Conservation (phyloP, 2,329 filamentous ascomycete species). For the Atkinsonella hypoxylon region DNA sequence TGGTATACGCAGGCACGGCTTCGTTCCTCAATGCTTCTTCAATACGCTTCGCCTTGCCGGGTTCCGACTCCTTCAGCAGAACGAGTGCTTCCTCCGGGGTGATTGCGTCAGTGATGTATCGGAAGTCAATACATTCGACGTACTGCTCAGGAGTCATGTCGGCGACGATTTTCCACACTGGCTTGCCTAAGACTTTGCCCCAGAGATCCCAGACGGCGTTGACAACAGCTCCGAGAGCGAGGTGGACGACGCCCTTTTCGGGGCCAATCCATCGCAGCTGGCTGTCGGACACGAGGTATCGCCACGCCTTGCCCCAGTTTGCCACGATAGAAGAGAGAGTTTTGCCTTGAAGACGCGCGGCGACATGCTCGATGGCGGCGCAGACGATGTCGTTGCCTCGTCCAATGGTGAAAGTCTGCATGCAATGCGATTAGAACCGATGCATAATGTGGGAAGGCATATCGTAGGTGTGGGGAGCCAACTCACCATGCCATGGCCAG, state of each 20-base stretch:
- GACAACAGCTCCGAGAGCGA: conserved; percentile 77
- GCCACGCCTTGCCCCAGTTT: conserved; percentile 83
- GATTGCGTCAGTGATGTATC: conserved; percentile 89
- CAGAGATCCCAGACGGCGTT: conserved; percentile 95
- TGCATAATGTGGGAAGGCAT: background rate
- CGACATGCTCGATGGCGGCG: conserved; percentile 67
- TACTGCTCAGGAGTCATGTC: conserved; percentile 86
- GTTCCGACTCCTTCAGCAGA: conserved; percentile 53
- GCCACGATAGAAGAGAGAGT: conserved; percentile 65
- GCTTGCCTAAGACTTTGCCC: conserved; percentile 77
- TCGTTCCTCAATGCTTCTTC: conserved; percentile 59
- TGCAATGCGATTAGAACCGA: background rate
- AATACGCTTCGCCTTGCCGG: conserved; percentile 58
- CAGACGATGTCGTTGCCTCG: conserved; percentile 91
- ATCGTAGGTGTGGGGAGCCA: background rate
- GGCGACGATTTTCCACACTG: conserved; percentile 79
- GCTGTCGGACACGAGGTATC: conserved; percentile 80
- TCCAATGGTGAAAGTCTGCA: conserved; percentile 65
- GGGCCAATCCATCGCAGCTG: conserved; percentile 91
- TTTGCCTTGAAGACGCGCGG: conserved; percentile 61
- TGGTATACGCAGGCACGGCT: conserved; percentile 85
- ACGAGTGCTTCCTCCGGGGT: conserved; percentile 72
- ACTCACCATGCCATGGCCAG: conserved; percentile 67
- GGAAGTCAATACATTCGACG: conserved; percentile 81
- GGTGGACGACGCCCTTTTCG: conserved; percentile 88